A percentile compares a stretch with the other conserved stretches of the same genome.
Conservation (phyloP, 768 basidiomycete species). For the Boletus sp. region DNA sequence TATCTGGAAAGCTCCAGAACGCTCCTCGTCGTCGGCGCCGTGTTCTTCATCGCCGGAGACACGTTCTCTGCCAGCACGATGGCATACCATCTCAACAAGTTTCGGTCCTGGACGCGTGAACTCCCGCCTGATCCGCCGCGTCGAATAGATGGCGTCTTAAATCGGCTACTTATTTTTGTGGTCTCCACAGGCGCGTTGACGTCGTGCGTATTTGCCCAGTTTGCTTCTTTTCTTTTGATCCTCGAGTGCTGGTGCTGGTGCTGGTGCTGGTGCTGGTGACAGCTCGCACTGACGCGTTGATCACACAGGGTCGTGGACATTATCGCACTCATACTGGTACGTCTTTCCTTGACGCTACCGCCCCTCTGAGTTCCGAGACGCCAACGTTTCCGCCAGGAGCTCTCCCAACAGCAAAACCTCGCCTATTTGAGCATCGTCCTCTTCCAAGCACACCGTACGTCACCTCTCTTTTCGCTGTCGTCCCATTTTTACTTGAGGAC, state of each 20-base stretch:
- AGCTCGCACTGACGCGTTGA: background rate
- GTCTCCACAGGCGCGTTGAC: constrained; percentile 30
- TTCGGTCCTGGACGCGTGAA: constrained; percentile 7
- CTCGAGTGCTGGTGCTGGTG: background rate
- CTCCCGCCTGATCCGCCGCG: background rate
- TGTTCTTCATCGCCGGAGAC: constrained; percentile 26
- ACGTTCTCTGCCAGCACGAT: constrained; percentile 19
- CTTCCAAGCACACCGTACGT: constrained; percentile 29
- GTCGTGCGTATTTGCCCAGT: constrained; percentile 12
- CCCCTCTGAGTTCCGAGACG: background rate
- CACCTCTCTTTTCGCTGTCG: too few species aligned
- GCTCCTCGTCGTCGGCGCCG: constrained; percentile 19
- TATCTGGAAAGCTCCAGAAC: constrained; percentile 1
- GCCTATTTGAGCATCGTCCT: constrained; percentile 21
- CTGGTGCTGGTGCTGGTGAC: background rate
- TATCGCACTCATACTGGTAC: constrained; percentile 24
- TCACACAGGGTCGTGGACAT: constrained; percentile 22
- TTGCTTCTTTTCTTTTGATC: background rate
- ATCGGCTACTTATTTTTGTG: constrained; percentile 23
- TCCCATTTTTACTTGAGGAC: background rate
- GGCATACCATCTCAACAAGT: constrained; percentile 21
- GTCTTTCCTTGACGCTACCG: background rate
- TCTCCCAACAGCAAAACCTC: constrained; percentile 15
- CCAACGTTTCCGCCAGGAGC: constrained; percentile 6
- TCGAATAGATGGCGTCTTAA: constrained; percentile 21